Conservation (phyloP, 2,329 filamentous ascomycete genomes). For the Acrocalymma vagum region DNA sequence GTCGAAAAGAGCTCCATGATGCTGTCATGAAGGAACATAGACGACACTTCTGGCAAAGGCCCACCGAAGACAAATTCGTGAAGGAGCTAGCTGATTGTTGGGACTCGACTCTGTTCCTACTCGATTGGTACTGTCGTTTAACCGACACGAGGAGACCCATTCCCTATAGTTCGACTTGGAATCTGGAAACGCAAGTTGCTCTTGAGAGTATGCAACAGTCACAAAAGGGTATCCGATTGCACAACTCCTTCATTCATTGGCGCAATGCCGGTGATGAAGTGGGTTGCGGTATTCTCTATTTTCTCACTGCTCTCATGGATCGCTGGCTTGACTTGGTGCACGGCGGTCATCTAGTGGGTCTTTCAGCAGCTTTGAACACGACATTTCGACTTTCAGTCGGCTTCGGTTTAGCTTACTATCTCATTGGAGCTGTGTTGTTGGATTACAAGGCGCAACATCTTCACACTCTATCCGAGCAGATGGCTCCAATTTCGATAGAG, state of each 20-base stretch:
- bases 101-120: constrained; percentile 62
- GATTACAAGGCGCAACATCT: constrained; percentile 64
- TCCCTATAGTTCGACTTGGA: constrained; percentile 65
- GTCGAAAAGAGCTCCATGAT: constrained; percentile 54
- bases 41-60: constrained; percentile 53
- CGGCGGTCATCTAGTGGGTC: constrained; percentile 52
- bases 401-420: constrained; percentile 66
- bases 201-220: constrained; percentile 61
- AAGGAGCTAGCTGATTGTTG: constrained; percentile 61
- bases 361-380: constrained; percentile 45
- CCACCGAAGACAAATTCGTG: constrained; percentile 57
- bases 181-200: constrained; percentile 64
- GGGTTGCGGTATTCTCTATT: constrained; percentile 63
- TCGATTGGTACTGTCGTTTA: constrained; percentile 62
- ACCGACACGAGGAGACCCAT: constrained; percentile 59
- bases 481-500: constrained; percentile 51
- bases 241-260: constrained; percentile 67
- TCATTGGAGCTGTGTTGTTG: constrained; percentile 64
- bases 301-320: constrained; percentile 63
- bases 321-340: constrained; percentile 62
- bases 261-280: constrained; percentile 65
- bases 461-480: constrained; percentile 54
- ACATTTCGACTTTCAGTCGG: constrained; percentile 58
- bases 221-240: constrained; percentile 63
- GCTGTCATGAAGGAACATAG: constrained; percentile 56